Evolutionary conservation across 495 filamentous ascomycete species (phyloP), one percentile per base, ranked within the genome.

Genomic region (Oleoguttula mirabilis): DNA sequence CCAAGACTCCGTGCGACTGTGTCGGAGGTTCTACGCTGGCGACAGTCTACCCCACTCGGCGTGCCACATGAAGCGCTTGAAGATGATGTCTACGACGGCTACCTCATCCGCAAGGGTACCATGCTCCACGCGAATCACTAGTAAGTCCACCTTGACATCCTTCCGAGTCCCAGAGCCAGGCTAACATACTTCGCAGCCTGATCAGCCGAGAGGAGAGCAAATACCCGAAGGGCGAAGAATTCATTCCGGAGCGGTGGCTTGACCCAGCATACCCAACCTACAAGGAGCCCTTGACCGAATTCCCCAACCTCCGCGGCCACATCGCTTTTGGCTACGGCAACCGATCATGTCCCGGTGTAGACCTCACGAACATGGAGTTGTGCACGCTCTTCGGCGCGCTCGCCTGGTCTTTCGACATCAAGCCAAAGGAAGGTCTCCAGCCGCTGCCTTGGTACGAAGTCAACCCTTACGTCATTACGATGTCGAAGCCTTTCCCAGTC

Each of bases 1-100:
- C 63, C 63, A 1, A 48, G 56, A 16, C 43, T 79, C 39, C 59
- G 73, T 24, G 74, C 76, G 0, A 62, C 72, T 10, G 65, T 78
- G n/a, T 72, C 75, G 54, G 76, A 81, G 55, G 62, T 69, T 10
- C 60, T 77, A 16, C 64, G 77, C 36, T 79, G 76, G 76, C 58
- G 72, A 10, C 75, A 47, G 17, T 27, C 45, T 1, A 49, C 45
- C 12, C 45, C 45, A 3, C 39, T 45, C 23, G 50, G 46, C 28
- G 48, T 55, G 16, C 43, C 52, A 1, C 52, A 55, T 40, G 32
- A 43, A 11, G 36, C 31, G 2, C 19, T 49, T 16, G 48, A 47
- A 21, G 52, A 55, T 35, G 52, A 55, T 24, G 47, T 51, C 34
- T 55, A 55, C 52, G 35, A 48, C 22, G 62, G 63, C 7, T 64